Evolutionary conservation across 148 eudicot genomes (phyloP), one percentile per base, ranked within the genome.

Genomic region (Cornus florida): DNA sequence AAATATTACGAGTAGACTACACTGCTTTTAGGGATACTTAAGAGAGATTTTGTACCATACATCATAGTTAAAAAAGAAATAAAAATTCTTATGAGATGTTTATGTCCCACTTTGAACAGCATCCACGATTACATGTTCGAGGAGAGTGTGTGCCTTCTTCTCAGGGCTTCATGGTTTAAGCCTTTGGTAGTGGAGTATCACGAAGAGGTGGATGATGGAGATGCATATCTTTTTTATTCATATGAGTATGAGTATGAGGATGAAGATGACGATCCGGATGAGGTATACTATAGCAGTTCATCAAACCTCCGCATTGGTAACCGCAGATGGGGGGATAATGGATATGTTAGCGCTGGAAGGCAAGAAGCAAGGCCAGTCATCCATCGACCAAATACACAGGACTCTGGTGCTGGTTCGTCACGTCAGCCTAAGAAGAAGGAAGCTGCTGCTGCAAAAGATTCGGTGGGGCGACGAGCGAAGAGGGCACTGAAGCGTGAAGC

Each of bases 401-500:
- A 77, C 20, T 79, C 86, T 0, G 86, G 83, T 75, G 83, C 92
- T 10, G 90, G 97, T 6, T 86, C 92, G 1, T 95, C 97, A 1
- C 94, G 91, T 35, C 87, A 86, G 82, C 85, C 91, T 6, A 93
- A 82, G 87, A 90, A 91, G 84, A 88, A 90, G 86, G 95, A 88
- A 80, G 76, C 67, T 56, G 79, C 78, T 20, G 79, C 77, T 20
- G 76, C 23, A 14, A 89, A 89, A 50, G 93, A 88, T 41, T 31
- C 75, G 9, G 83, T 91, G 22, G 98, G 97, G 31, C 89, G 97
- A 20, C 88, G 97, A 69, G 98, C 97, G 4, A 95, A 93, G 84
- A 82, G 98, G 89, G 92, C 97, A 1, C 86, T 89, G 70, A 95
- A 93, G 87, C 94, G 97, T 10, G 97, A 93, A 88, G 98, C 97